phyloP scores from a whole-genome alignment of 306 rosid species.

The Quillaja saponaria region DNA sequence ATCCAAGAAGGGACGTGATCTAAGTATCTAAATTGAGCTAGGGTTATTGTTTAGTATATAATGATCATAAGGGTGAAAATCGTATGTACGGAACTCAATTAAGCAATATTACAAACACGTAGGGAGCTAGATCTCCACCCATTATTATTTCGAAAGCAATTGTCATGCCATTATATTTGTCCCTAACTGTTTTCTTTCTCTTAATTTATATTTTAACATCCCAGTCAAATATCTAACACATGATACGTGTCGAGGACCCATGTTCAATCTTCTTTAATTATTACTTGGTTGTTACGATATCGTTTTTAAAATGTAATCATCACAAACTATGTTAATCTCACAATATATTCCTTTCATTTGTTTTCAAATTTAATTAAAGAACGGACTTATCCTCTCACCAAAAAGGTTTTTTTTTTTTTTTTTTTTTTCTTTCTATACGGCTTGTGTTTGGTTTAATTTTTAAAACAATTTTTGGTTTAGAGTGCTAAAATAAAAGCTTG shows the following conservation, averaged over 20 bases:
- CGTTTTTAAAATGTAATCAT: constrained; percentile 16
- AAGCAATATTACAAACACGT: constrained; percentile 24
- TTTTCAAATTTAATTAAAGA: no score
- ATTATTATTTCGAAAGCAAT: constrained; percentile 47
- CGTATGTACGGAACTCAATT: constrained; percentile 43
- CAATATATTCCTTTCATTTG: no score
- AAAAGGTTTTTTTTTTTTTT: not conserved
- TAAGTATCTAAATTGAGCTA: constrained; percentile 29
- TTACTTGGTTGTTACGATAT: constrained; percentile 33
- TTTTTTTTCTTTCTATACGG: no score
- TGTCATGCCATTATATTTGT: constrained; percentile 59
- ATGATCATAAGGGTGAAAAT: constrained; percentile 27
- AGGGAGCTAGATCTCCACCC: constrained; percentile 70
- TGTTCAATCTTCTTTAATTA: constrained; percentile 37
- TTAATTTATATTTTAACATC: constrained; percentile 34
- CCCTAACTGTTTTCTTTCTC: constrained; percentile 69
- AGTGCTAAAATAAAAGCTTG: no score
- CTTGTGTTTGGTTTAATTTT: no score
- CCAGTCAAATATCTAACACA: constrained; percentile 43
- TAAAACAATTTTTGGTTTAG: constrained; percentile 3
- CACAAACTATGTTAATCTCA: constrained; percentile 38
- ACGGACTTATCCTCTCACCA: no score
- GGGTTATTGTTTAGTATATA: constrained; percentile 52
- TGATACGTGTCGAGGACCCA: constrained; percentile 61
- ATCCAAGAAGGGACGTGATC: constrained; percentile 50